These are phyloP conservation scores for Bombardia bombarda DNA, from an alignment of 495 filamentous ascomycete genomes.

Conservation along the genomic window DNA sequence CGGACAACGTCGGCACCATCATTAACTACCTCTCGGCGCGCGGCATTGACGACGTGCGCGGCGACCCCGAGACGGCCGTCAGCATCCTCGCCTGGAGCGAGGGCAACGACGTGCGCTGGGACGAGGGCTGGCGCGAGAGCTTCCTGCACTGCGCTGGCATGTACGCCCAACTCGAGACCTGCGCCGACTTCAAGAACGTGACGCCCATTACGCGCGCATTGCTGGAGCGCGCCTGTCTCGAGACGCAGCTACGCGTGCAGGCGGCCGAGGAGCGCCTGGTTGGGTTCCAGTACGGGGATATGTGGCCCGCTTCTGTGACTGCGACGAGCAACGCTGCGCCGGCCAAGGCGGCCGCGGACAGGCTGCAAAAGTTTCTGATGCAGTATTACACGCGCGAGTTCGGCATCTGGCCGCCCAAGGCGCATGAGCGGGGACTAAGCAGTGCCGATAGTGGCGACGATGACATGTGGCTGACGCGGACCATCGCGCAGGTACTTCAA, in stretches of 20 bases:
- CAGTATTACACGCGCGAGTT: constrained; percentile 45
- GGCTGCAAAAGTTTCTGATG: constrained; percentile 48
- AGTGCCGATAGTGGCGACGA: constrained; percentile 37
- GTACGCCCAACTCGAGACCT: constrained; percentile 46
- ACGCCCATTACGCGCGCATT: constrained; percentile 56
- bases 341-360: constrained; percentile 42
- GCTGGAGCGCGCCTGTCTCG: constrained; percentile 52
- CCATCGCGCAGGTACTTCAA: constrained; percentile 48
- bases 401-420: constrained; percentile 49
- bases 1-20: constrained; percentile 41
- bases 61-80: constrained; percentile 52
- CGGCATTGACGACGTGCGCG: constrained; percentile 60
- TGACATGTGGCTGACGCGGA: constrained; percentile 52
- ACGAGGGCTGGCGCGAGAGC: constrained; percentile 58
- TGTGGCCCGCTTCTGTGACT: constrained; percentile 46
- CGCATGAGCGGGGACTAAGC: constrained; percentile 30
- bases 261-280: constrained; percentile 51
- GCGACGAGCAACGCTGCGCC: constrained; percentile 21
- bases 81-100: constrained; percentile 60
- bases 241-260: constrained; percentile 55
- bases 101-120: constrained; percentile 49
- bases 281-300: constrained; percentile 52
- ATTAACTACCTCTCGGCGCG: constrained; percentile 48
- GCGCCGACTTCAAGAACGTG: constrained; percentile 49
- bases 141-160: constrained; percentile 63